These are phyloP conservation scores for Neopestalotiopsis sp. DNA, from an alignment of 2,329 filamentous ascomycete genomes.

Conservation along the genomic window DNA sequence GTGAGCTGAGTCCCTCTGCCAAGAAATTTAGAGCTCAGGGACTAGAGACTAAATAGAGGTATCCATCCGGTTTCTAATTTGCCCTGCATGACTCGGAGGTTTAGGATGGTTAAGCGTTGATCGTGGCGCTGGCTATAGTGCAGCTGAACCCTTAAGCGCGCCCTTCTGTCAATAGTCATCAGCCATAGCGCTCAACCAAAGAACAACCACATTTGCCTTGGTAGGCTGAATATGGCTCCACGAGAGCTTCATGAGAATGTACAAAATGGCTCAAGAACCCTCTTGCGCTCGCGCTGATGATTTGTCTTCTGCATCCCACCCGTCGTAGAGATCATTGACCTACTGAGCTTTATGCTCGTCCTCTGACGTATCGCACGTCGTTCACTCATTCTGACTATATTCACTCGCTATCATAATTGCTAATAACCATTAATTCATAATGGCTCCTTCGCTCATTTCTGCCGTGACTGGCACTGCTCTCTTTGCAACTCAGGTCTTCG, in stretches of 20 bases:
- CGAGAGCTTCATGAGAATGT: neutral
- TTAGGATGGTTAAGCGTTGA: neutral
- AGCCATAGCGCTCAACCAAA: slow-evolving; percentile 1
- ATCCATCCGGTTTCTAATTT: neutral
- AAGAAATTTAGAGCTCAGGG: neutral
- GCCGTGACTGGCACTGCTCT: slow-evolving; percentile 44
- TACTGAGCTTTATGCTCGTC: slow-evolving; percentile 39
- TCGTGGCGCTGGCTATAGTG: slow-evolving; percentile 9
- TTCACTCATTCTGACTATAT: slow-evolving; percentile 41
- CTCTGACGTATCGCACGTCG: slow-evolving; percentile 50
- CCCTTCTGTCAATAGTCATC: neutral
- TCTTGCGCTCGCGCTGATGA: neutral
- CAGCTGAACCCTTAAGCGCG: slow-evolving; percentile 2
- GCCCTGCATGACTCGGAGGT: neutral
- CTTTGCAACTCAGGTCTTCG: slow-evolving; percentile 38
- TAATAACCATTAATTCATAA: slow-evolving; percentile 32
- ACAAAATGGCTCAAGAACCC: neutral
- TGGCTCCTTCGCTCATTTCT: slow-evolving; percentile 46
- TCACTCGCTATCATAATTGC: slow-evolving; percentile 22
- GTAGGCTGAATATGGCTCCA: neutral
- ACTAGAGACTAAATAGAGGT: neutral
- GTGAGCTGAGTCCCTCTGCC: slow-evolving; percentile 1
- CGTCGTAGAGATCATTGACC: neutral
- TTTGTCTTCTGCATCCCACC: neutral
- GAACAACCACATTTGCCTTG: too few species aligned